phyloP scores from a whole-genome alignment of 2,329 filamentous ascomycete species.

The Phaeosphaeria sp. region DNA sequence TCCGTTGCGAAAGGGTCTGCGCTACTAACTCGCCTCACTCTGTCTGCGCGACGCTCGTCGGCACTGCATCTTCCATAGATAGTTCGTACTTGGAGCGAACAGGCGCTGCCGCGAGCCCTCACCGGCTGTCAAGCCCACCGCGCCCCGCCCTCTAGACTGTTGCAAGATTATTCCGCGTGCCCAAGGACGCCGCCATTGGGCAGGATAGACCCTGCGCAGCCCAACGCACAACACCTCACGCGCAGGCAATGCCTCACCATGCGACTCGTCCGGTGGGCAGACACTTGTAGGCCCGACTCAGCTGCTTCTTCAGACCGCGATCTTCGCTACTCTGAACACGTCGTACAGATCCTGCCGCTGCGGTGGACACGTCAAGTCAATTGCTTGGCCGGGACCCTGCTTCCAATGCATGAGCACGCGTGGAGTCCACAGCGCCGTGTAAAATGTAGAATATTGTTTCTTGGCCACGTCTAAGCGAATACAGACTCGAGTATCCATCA shows the following conservation, averaged over 20 bases:
- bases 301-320: conserved; percentile 14
- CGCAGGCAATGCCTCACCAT: conserved; percentile 10
- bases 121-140: conserved; percentile 14
- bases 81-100: not conserved
- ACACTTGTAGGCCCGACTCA: conserved; percentile 17
- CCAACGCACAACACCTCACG: conserved; percentile 8
- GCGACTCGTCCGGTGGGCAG: conserved; percentile 18
- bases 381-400: not conserved
- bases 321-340: conserved; percentile 24
- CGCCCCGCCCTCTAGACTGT: conserved; percentile 16
- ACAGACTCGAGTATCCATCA: not conserved
- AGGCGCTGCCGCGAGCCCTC: not conserved
- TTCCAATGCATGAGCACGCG: not conserved
- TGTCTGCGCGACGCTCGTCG: not conserved
- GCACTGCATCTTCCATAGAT: not conserved
- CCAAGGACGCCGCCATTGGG: conserved; percentile 14
- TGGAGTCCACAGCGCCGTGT: not conserved
- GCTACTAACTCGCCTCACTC: not conserved
- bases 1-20: not conserved
- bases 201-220: conserved; percentile 17
- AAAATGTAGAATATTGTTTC: not conserved
- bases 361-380: not conserved
- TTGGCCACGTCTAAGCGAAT: not conserved
- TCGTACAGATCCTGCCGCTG: conserved; percentile 16
- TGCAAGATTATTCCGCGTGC: conserved; percentile 7